Evolutionary conservation across 768 basidiomycete species (phyloP).

Genomic region (Mycena filopes): DNA sequence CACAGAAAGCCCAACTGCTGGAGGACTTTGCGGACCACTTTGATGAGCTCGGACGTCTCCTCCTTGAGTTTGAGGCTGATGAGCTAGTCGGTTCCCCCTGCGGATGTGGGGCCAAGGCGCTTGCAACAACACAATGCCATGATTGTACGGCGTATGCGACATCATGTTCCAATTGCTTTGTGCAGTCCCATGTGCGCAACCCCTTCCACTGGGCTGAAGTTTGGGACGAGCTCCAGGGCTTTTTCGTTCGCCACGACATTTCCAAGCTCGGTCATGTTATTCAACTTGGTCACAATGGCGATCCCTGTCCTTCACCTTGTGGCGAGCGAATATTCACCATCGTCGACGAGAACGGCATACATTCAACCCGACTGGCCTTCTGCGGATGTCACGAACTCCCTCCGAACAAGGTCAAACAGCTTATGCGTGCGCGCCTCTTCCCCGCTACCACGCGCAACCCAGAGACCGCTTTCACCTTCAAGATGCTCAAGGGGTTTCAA

Average conservation of each 20-base stretch:
- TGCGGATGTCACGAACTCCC: conserved; percentile 8
- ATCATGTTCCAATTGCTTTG: conserved; percentile 15
- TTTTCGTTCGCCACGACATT: conserved; percentile 15
- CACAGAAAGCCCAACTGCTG: not conserved
- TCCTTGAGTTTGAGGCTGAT: not conserved
- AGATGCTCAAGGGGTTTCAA: conserved; percentile 4
- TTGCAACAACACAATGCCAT: conserved; percentile 46
- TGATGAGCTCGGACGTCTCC: not conserved
- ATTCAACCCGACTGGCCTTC: conserved; percentile 7
- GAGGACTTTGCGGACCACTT: not conserved
- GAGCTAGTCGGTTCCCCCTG: not conserved
- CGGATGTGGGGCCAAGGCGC: not conserved
- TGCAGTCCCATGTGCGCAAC: not conserved
- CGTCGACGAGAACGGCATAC: conserved; percentile 16
- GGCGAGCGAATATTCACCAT: conserved; percentile 5
- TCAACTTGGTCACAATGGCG: conserved; percentile 7
- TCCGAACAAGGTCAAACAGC: conserved; percentile 12
- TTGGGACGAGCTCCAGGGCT: conserved; percentile 3
- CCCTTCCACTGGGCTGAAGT: conserved; percentile 25
- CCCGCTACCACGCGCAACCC: conserved; percentile 7
- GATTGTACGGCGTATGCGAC: conserved; percentile 7
- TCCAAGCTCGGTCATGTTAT: conserved; percentile 8
- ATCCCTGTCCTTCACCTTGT: not conserved
- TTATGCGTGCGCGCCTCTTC: conserved; percentile 8
- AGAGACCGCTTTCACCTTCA: conserved; percentile 13